phyloP scores from a whole-genome alignment of 2,329 filamentous ascomycete genomes.

The Beauveria australis region DNA sequence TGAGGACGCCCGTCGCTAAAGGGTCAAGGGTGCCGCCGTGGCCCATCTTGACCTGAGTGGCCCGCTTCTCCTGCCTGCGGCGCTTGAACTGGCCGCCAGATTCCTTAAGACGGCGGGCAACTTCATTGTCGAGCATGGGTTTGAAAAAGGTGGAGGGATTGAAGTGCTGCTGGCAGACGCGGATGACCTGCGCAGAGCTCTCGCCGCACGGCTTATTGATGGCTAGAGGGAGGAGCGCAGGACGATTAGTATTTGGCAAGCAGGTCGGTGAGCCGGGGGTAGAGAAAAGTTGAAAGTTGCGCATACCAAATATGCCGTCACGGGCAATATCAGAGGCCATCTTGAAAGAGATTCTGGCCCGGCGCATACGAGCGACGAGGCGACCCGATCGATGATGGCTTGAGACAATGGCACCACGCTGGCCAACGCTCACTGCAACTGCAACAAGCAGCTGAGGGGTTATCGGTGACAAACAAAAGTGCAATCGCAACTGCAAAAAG shows the following conservation, averaged over 20 bases:
- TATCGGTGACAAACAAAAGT: background rate
- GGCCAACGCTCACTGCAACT: background rate
- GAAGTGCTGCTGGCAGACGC: constrained; percentile 78
- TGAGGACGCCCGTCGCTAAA: constrained; percentile 84
- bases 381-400: background rate
- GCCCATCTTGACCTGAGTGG: constrained; percentile 78
- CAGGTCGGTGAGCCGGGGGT: background rate
- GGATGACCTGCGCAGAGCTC: constrained; percentile 84
- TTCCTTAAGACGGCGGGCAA: constrained; percentile 46
- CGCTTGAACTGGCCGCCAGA: constrained; percentile 51
- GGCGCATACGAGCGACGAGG: constrained; percentile 21
- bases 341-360: constrained; percentile 27
- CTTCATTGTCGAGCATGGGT: constrained; percentile 63
- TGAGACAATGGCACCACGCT: background rate
- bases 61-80: constrained; percentile 47
- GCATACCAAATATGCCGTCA: constrained; percentile 52
- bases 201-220: constrained; percentile 87
- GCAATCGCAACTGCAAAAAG: background rate
- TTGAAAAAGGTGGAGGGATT: constrained; percentile 72
- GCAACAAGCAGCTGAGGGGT: background rate
- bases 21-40: constrained; percentile 95
- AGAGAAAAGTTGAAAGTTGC: background rate
- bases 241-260: background rate
- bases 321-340: constrained; percentile 47
- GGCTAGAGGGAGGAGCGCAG: constrained; percentile 40